phyloP scores from a whole-genome alignment of 306 rosid species.

The Arachis stenosperma region DNA sequence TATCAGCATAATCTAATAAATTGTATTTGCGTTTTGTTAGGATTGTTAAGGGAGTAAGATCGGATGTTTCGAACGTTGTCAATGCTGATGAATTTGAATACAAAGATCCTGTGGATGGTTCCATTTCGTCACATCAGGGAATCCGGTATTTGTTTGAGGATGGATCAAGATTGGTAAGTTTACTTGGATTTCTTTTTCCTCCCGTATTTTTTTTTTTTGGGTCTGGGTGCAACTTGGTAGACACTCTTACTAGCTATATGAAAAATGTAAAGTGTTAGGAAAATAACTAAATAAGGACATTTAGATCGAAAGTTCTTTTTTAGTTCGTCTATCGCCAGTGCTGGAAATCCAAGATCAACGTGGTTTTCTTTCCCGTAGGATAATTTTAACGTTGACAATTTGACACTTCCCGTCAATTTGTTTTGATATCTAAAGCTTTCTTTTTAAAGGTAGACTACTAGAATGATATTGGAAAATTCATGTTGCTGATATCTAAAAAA shows the following conservation, averaged over 20 bases:
- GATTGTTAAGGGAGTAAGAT: conserved; percentile 64
- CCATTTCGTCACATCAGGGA: conserved; percentile 93
- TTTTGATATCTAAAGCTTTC: no score
- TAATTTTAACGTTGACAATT: neutral
- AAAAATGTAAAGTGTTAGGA: conserved; percentile 10
- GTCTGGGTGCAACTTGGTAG: no score
- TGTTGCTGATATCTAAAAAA: no score
- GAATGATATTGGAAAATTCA: no score
- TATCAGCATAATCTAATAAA: conserved; percentile 9
- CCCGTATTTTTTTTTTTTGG: no score
- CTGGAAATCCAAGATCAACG: conserved; percentile 12
- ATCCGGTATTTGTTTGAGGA: conserved; percentile 96
- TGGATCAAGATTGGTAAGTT: conserved; percentile 95
- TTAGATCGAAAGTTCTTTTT: conserved; percentile 17
- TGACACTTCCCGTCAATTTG: no score
- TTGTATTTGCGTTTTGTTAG: conserved; percentile 45
- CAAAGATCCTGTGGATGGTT: conserved; percentile 93
- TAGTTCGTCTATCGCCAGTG: conserved; percentile 13
- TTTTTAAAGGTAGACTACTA: no score
- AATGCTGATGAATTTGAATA: conserved; percentile 91
- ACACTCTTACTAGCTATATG: conserved; percentile 11
- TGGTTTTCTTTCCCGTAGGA: conserved; percentile 4
- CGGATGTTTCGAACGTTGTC: conserved; percentile 81
- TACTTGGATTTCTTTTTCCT: neutral
- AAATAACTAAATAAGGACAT: neutral